These are phyloP conservation scores for Eremothecium cymbalariae DNA, from an alignment of 1,139 yeast species.

Conservation along the genomic window DNA sequence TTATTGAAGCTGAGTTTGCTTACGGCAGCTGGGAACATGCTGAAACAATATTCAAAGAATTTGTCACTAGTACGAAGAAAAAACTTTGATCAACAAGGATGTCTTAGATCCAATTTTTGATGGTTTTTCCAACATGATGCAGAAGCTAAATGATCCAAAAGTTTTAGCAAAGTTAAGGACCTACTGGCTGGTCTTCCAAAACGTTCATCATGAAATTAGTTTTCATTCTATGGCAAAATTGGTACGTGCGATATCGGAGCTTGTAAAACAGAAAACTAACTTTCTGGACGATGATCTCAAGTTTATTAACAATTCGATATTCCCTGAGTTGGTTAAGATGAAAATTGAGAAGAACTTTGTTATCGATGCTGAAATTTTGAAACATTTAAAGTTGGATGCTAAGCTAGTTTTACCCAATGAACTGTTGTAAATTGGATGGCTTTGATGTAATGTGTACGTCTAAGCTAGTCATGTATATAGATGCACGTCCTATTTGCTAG, in stretches of 20 bases:
- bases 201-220: slow-evolving; percentile 8
- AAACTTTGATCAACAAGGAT: slow-evolving; percentile 8
- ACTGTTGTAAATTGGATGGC: slow-evolving; percentile 5
- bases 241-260: slow-evolving; percentile 12
- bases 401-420: slow-evolving; percentile 6
- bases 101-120: slow-evolving; percentile 18
- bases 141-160: slow-evolving; percentile 12
- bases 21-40: slow-evolving; percentile 20
- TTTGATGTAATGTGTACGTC: no score
- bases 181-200: slow-evolving; percentile 11
- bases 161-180: slow-evolving; percentile 9
- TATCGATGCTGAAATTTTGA: slow-evolving; percentile 8
- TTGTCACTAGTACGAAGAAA: slow-evolving; percentile 10
- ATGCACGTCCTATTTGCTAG: no score
- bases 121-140: slow-evolving; percentile 17
- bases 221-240: slow-evolving; percentile 13
- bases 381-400: slow-evolving; percentile 3
- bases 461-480: no score
- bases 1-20: slow-evolving; percentile 22
- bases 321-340: slow-evolving; percentile 12
- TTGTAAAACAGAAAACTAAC: slow-evolving; percentile 13
- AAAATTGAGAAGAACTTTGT: slow-evolving; percentile 6
- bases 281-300: slow-evolving; percentile 11
- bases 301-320: slow-evolving; percentile 11
- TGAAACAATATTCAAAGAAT: slow-evolving; percentile 22